A percentile compares a stretch with the other conserved stretches of the same genome.
Evolutionary conservation across 2,329 filamentous ascomycete genomes (phyloP).

Genomic region (Fusarium xylarioides): DNA sequence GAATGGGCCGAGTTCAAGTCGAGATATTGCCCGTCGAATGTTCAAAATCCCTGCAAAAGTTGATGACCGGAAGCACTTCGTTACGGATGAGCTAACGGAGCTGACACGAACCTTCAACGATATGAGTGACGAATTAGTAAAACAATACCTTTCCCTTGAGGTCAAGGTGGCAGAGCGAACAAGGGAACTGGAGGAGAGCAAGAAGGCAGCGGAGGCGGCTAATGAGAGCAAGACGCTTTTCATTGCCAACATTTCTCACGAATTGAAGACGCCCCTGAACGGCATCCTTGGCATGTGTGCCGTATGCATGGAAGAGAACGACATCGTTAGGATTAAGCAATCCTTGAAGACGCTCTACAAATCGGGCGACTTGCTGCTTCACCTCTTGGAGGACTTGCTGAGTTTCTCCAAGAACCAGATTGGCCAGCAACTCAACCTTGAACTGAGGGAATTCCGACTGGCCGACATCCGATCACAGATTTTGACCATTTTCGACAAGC

Average conservation of each 20-base stretch:
- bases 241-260: slow-evolving; percentile 89
- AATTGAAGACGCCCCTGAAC: slow-evolving; percentile 94
- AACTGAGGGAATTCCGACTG: slow-evolving; percentile 85
- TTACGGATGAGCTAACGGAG: slow-evolving; percentile 88
- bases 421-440: slow-evolving; percentile 81
- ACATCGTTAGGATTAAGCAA: slow-evolving; percentile 79
- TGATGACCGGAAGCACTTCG: slow-evolving; percentile 74
- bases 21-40: slow-evolving; percentile 58
- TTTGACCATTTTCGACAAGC: slow-evolving; percentile 87
- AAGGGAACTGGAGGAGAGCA: slow-evolving; percentile 84
- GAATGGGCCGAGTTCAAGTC: slow-evolving; percentile 44
- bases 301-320: slow-evolving; percentile 91
- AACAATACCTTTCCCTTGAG: slow-evolving; percentile 86
- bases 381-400: slow-evolving; percentile 86
- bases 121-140: slow-evolving; percentile 89
- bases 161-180: slow-evolving; percentile 86
- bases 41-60: slow-evolving; percentile 91
- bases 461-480: slow-evolving; percentile 87
- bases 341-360: slow-evolving; percentile 88
- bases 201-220: slow-evolving; percentile 91
- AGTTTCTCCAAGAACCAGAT: slow-evolving; percentile 97
- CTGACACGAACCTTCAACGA: slow-evolving; percentile 88
- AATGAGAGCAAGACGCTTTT: slow-evolving; percentile 98
- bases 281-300: slow-evolving; percentile 95
- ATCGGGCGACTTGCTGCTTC: slow-evolving; percentile 76